Base-by-base conservation (phyloP, 352 stramenopile species). In the Pythium utonaiense region DNA sequence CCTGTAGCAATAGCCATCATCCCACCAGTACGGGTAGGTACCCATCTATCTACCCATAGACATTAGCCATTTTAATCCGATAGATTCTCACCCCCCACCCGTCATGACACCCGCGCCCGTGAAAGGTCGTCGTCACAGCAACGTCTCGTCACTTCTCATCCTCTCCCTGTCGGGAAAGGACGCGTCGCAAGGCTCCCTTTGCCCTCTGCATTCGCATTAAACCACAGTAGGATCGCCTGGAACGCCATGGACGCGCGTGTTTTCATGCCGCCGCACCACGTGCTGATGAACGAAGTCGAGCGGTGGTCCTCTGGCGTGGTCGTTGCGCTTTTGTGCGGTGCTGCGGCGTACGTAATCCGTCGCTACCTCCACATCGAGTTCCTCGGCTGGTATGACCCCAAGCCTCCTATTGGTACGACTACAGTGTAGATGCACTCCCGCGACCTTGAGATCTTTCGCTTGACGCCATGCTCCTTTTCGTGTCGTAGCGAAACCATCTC, bases 1-100 rank as follows among this genome's bases (percentile, higher is more conserved):
- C 55, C 50, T 67, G 61, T 68, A 68, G 61, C 56, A 64, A 33
- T 69, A 69, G 62, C 9, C n/a, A n/a, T 24, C 28, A 44, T 24
- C n/a, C 48, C 47, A 36, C 27, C 57, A 51, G 33, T 33, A 9
- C 28, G 9, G 28, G 28, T 33, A 9, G 28, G 28, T 33, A 33
- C 5, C 5, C 9, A 33, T 9, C 28, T 33, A 33, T 9, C 28
- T 33, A 33, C 36, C 36, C 36, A n/a, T 44, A 44, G 36, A 44
- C 40, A 34, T 53, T 60, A 60, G 31, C 36, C 57, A 52, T 28
- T 10, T n/a, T 33, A 25, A 36, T 41, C 17, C 8, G 24, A 45
- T 36, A 53, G 41, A 61, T 61, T 7, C 8, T 17, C 36, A 44
- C 22, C 38, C n/a, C 12, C 4, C 38, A 9, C 14, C 19, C 17